Evolutionary conservation across 257 asterid species (phyloP), one percentile per base, ranked within the genome.

Genomic region (Solanum stenotomum): DNA sequence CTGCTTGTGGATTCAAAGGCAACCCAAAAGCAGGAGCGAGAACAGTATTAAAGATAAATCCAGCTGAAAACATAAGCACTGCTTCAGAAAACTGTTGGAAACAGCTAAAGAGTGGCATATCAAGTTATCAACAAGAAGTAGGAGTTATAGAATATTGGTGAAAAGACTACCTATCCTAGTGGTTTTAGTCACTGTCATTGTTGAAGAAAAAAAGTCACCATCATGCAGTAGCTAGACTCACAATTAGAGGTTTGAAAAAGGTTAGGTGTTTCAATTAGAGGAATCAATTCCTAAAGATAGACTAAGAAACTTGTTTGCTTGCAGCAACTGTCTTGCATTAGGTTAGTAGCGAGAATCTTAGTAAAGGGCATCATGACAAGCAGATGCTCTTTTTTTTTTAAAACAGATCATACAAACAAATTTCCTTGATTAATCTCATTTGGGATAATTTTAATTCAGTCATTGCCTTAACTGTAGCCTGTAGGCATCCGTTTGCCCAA

Each of bases 21-120:
- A 72, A 87, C 89, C 99, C 98, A 85, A 95, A 85, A 22, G 91
- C 89, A 71, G 98, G 99, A 88, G 89, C 98, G 76, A 94, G 93
- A 72, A 93, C 82, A 37, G 93, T 87, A 78, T 93, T 90, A 56
- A 94, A 85, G 29, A 92, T 91, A 89, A 92, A 92, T 46, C 44
- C 63, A 89, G 89, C 99, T 97, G 95, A 85, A 87, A 86, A 59
- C 65, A 87, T 11, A 56, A 81, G 85, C 81, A 76, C 44, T 76
- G 44, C 70, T 52, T 81, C 79, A 91, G 85, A 71, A 78, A 85
- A 38, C 65, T 31, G 76, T 87, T 87, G 68, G 88, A 85, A 68
- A 89, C 40, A 72, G 63, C 10, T 23, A 59, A 52, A 81, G 20
- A 29, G 29, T 29, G 68, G 42, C 44, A 81, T 44, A 81, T 10